phyloP scores from a whole-genome alignment of 2,329 filamentous ascomycete species.

The Ophiognomonia clavigignenti-juglandacearum region DNA sequence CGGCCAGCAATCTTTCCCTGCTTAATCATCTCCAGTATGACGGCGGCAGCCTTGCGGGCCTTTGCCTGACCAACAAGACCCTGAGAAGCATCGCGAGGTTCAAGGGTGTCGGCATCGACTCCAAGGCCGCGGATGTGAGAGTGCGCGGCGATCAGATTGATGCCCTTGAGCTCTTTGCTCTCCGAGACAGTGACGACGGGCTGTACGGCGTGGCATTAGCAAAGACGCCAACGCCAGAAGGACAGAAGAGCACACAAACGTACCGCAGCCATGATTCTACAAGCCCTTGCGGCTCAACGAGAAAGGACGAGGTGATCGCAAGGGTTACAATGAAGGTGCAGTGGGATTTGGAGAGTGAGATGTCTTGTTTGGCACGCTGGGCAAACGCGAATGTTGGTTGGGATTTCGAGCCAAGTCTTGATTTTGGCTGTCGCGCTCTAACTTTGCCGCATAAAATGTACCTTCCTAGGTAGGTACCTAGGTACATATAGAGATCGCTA shows the following conservation, averaged over 20 bases:
- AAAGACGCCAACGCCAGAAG: neutral
- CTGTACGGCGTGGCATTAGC: constrained; percentile 27
- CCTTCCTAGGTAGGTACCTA: neutral
- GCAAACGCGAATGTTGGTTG: no score
- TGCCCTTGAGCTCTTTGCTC: constrained; percentile 89
- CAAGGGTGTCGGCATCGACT: constrained; percentile 85
- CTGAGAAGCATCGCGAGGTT: constrained; percentile 80
- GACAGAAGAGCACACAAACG: constrained; percentile 7
- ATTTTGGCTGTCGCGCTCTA: neutral
- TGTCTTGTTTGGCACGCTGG: no score
- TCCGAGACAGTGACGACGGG: constrained; percentile 78
- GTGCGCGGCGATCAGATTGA: constrained; percentile 97
- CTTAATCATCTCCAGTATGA: constrained; percentile 98
- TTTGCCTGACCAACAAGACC: constrained; percentile 95
- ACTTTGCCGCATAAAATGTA: no score
- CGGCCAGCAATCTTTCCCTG: constrained; percentile 97
- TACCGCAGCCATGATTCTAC: constrained; percentile 15
- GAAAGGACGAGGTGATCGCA: neutral
- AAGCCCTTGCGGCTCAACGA: neutral
- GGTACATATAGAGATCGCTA: no score
- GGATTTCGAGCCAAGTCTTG: no score
- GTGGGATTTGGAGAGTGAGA: no score
- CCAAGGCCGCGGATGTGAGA: constrained; percentile 96
- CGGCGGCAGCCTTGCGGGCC: constrained; percentile 90
- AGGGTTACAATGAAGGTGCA: neutral